Evolutionary conservation across 116 monocot genomes (phyloP), one percentile per base, ranked within the genome.

Genomic region (Trichopus zeylanicus): DNA sequence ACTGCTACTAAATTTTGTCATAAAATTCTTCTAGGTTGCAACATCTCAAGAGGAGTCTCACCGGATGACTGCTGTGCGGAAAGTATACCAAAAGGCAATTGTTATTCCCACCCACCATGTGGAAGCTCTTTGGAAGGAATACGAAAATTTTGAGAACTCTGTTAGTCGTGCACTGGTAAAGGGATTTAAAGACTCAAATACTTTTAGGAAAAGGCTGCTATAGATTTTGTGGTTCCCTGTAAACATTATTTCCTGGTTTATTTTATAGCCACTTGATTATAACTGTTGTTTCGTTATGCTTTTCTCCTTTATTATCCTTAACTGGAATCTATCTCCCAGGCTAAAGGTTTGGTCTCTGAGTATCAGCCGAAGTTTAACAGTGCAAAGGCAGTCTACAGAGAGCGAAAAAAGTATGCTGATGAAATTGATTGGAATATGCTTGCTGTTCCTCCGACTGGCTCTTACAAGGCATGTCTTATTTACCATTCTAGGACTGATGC

Each of bases 351-450:
- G 31, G 51, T 97, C 56, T 91, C 91, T 56, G 97, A 97, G 60
- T 91, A 87, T 81, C 91, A 97, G 60, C 91, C 87, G 22, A 91
- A 97, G 70, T 91, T 79, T 68, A 97, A 97, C 57, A 97, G 91
- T 70, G 91, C 97, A 28, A 79, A 74, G 65, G 97, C 97, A 64
- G 97, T 97, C 35, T 97, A 91, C 61, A 84, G 81, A 69, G 97
- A 97, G 51, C 70, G 75, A 24, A 91, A 91, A 71, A 97, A 91
- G 64, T 87, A 79, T 67, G 68, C 91, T 60, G 97, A 97, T 75
- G 91, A 97, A 60, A 91, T 97, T 66, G 91, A 97, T 73, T 97
- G 97, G 97, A 91, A 87, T 79, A 73, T 91, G 72, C 91, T 97
- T 72, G 97, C 97, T 38, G 55, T 82, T 73, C 97, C 91, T 18